Evolutionary conservation across 164 flowering plant species (phyloP).

Genomic region (Berberis vulgaris): DNA sequence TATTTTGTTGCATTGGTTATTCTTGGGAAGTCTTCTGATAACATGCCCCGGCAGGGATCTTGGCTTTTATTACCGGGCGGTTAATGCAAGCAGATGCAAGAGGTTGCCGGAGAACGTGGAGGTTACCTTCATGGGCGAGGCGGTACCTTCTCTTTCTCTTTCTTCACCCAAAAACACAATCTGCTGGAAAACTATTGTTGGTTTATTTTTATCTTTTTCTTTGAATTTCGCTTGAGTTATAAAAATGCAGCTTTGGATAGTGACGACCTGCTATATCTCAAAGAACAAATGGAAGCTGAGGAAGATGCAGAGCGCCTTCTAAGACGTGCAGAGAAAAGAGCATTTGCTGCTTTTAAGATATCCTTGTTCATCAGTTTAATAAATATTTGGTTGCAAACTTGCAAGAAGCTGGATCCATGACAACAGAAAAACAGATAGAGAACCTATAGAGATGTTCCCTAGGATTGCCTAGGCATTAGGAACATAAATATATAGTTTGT

Average conservation of each 20-base stretch:
- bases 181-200: not conserved
- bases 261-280: conserved; percentile 92
- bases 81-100: conserved; percentile 92
- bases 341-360: conserved; percentile 97
- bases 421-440: too few species aligned
- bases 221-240: conserved; percentile 18
- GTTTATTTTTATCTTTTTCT: not conserved
- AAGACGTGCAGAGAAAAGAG: conserved; percentile 96
- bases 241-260: conserved; percentile 88
- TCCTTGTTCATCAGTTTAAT: conserved; percentile 48
- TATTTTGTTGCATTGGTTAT: not conserved
- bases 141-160: conserved; percentile 38
- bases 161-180: not conserved
- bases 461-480: not conserved
- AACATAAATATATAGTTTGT: not conserved
- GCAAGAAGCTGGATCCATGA: too few species aligned
- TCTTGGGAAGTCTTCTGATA: conserved; percentile 49
- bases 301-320: conserved; percentile 98
- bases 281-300: conserved; percentile 99
- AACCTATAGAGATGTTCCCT: too few species aligned
- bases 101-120: conserved; percentile 99
- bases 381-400: too few species aligned
- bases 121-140: conserved; percentile 99
- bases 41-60: conserved; percentile 99
- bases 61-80: conserved; percentile 62